phyloP scores from a whole-genome alignment of 768 basidiomycete genomes.

The Boletus coccyginus region DNA sequence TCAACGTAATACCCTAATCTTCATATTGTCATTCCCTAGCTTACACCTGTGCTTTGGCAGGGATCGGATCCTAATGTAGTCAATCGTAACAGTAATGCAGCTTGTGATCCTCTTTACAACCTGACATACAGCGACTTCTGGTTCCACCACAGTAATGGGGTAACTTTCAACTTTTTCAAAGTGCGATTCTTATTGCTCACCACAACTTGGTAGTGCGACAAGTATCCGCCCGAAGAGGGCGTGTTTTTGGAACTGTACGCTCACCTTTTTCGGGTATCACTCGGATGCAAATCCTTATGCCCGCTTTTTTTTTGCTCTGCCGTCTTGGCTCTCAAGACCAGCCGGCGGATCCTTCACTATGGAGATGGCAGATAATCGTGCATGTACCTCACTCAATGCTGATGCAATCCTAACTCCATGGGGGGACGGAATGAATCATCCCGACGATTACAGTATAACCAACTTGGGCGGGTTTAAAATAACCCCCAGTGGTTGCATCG shows the following conservation, averaged over 20 bases:
- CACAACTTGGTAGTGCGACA: background rate
- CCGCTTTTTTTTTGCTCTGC: background rate
- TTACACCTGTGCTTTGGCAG: slow-evolving; percentile 1
- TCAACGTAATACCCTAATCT: slow-evolving; percentile 4
- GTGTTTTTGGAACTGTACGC: slow-evolving; percentile 10
- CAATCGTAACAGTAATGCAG: background rate
- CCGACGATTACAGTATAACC: background rate
- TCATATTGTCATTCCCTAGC: background rate
- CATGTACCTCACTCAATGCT: background rate
- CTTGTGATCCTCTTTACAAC: background rate
- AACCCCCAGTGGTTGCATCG: background rate
- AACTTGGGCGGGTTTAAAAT: too few species aligned
- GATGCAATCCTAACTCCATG: background rate
- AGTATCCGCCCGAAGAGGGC: background rate
- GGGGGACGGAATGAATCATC: slow-evolving; percentile 1
- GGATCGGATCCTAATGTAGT: background rate
- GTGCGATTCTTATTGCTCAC: background rate
- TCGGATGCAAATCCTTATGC: background rate
- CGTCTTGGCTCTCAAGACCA: background rate
- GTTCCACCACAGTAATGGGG: background rate
- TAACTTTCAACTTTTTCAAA: background rate
- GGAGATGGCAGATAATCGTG: slow-evolving; percentile 8
- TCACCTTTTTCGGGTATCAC: background rate
- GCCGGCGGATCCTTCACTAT: background rate
- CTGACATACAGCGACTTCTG: background rate